These are phyloP conservation scores for Coemansia sp. DNA, from an alignment of 192 early-diverging fungal genomes.

Conservation along the genomic window DNA sequence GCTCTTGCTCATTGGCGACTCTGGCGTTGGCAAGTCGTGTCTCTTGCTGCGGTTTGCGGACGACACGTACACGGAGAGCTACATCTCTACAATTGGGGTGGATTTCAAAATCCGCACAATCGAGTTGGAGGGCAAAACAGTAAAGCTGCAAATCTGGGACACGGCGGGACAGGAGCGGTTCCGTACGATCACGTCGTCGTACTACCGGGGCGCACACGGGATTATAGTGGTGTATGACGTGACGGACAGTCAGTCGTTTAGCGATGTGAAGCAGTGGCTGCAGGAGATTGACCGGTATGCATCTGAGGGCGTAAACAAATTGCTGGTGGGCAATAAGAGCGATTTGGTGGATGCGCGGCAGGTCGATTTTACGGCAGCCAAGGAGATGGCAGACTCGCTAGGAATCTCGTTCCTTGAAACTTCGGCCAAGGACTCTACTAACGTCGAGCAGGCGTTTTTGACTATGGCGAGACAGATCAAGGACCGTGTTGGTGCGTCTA, in stretches of 20 bases:
- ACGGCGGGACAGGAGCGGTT: slow-evolving; percentile 98
- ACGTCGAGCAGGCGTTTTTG: slow-evolving; percentile 99
- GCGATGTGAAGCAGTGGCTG: slow-evolving; percentile 97
- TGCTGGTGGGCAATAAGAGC: slow-evolving; percentile 98
- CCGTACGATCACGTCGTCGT: slow-evolving; percentile 97
- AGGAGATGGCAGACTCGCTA: slow-evolving; percentile 91
- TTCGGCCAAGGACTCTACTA: slow-evolving; percentile 93
- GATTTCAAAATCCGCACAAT: slow-evolving; percentile 99
- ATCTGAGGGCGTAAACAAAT: slow-evolving; percentile 95
- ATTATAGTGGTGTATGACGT: slow-evolving; percentile 99
- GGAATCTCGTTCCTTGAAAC: slow-evolving; percentile 96
- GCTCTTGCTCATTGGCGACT: slow-evolving; percentile 97
- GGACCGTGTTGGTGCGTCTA: slow-evolving; percentile 66
- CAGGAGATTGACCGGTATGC: slow-evolving; percentile 99
- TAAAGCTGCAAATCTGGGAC: slow-evolving; percentile 99
- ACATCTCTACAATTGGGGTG: slow-evolving; percentile 98
- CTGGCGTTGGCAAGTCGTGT: slow-evolving; percentile 97
- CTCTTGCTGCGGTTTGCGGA: slow-evolving; percentile 96
- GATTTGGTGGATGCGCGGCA: slow-evolving; percentile 93
- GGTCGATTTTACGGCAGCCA: slow-evolving; percentile 65
- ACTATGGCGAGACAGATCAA: slow-evolving; percentile 99
- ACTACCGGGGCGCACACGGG: slow-evolving; percentile 97
- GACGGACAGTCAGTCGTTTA: slow-evolving; percentile 91
- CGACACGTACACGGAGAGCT: slow-evolving; percentile 98
- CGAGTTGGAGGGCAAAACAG: slow-evolving; percentile 97